A percentile compares a stretch with the other conserved stretches of the same genome.
phyloP scores from a whole-genome alignment of 106 monocot genomes.

The Allium cepa region DNA sequence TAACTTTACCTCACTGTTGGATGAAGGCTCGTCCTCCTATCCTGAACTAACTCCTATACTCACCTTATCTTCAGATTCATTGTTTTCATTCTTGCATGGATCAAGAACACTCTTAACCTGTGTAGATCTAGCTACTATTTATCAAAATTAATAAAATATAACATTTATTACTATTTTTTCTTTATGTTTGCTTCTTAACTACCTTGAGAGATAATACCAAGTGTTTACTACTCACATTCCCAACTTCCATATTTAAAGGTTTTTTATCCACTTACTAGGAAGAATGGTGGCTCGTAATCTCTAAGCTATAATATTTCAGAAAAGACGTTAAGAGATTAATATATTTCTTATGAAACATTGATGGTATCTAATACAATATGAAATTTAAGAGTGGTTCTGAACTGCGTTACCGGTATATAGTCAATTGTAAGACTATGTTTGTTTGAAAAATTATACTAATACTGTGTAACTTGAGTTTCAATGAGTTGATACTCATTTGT shows the following conservation, averaged over 20 bases:
- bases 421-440: no score
- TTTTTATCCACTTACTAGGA: constrained; percentile 71
- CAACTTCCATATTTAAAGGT: constrained; percentile 85
- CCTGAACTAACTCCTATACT: constrained; percentile 58
- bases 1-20: constrained; percentile 68
- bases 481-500: no score
- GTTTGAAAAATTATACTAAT: no score
- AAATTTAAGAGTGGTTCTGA: no score
- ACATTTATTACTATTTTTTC: background rate
- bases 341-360: no score
- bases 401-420: no score
- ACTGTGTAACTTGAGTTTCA: no score
- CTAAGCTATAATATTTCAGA: constrained; percentile 50
- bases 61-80: constrained; percentile 43
- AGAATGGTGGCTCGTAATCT: constrained; percentile 95
- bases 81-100: constrained; percentile 95
- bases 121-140: constrained; percentile 2
- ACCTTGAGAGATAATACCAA: constrained; percentile 91
- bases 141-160: background rate
- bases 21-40: constrained; percentile 53
- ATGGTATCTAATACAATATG: no score
- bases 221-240: constrained; percentile 95
- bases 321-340: no score
- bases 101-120: constrained; percentile 97
- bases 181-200: background rate